Percentiles rank a stretch among this genome's conserved stretches.
Evolutionary conservation across 164 flowering plant genomes (phyloP).

Genomic region (Nymphaea colorata): DNA sequence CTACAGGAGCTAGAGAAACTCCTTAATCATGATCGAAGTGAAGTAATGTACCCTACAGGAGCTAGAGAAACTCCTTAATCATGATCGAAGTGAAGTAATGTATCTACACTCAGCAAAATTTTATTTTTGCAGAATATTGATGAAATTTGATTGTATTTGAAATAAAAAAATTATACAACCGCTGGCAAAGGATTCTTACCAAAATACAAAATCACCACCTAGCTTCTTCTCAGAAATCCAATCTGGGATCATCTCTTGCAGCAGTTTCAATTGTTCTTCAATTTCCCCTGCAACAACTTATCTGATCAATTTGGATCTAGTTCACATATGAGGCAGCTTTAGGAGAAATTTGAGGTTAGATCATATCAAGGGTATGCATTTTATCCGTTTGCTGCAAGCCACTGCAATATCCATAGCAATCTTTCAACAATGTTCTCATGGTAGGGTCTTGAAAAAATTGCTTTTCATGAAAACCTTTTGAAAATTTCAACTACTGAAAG

Average conservation of each 20-base stretch:
- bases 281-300: slow-evolving; percentile 40
- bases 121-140: too few species aligned
- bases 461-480: too few species aligned
- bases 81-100: too few species aligned
- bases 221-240: slow-evolving; percentile 45
- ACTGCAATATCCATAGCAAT: background rate
- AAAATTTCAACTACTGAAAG: too few species aligned
- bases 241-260: slow-evolving; percentile 63
- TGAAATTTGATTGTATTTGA: too few species aligned
- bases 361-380: background rate
- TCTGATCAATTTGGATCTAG: background rate
- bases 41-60: too few species aligned
- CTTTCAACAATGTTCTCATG: background rate
- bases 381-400: background rate
- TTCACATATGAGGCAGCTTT: background rate
- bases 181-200: slow-evolving; percentile 22
- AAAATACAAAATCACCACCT: slow-evolving; percentile 43
- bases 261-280: slow-evolving; percentile 50
- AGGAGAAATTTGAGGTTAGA: background rate
- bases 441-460: too few species aligned
- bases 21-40: too few species aligned
- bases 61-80: too few species aligned
- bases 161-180: too few species aligned
- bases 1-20: too few species aligned
- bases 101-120: too few species aligned